Base-by-base conservation (phyloP, 139 green algal species). In the Auxenochlorella pyrenoidosa region DNA sequence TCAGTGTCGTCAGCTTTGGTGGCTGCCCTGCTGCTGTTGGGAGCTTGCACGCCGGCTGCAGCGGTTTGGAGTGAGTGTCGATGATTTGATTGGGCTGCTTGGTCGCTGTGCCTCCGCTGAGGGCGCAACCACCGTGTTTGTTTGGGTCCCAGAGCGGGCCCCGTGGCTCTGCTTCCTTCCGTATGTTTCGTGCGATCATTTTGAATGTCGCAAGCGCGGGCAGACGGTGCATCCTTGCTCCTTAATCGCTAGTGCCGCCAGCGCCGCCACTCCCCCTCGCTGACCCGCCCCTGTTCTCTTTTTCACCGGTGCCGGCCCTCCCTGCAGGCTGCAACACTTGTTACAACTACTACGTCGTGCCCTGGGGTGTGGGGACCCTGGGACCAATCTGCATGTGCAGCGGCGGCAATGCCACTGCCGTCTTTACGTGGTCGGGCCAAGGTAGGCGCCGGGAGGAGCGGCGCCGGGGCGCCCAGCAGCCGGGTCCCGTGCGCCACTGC, bases 321-420 rank as follows among this genome's bases (percentile, higher is more conserved):
- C 36, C 36, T 32, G 47, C 76, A 85, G 79, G 30, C 26, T 85
- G 59, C 36, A 32, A n/a, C 63, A 58, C 36, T 22, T 85, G 79
- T 38, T 85, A 32, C 5, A 24, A 60, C 4, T 43, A 30, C 22
- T 75, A 59, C 38, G 13, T 59, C 13, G 38, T 85, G 6, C 10
- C 38, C 5, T 85, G 79, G 79, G 59, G 79, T 0, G 79, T 76
- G 13, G 79, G 59, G 5, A 76, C 60, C 10, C 28, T 85, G 13
- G 79, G 79, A 13, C 79, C 79, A 5, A 85, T 85, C 26, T 85
- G 63, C 79, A 85, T 85, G 79, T 85, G 79, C 30, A 19, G 34
- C 30, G 80, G 79, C 79, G 79, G 80, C 80, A 85, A 85, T 28
- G 75, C 80, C 30, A 76, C 63, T 4, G 80, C 66, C 26, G 40